These are phyloP conservation scores for Agaricus blazei DNA, from an alignment of 768 basidiomycete species.

Conservation along the genomic window DNA sequence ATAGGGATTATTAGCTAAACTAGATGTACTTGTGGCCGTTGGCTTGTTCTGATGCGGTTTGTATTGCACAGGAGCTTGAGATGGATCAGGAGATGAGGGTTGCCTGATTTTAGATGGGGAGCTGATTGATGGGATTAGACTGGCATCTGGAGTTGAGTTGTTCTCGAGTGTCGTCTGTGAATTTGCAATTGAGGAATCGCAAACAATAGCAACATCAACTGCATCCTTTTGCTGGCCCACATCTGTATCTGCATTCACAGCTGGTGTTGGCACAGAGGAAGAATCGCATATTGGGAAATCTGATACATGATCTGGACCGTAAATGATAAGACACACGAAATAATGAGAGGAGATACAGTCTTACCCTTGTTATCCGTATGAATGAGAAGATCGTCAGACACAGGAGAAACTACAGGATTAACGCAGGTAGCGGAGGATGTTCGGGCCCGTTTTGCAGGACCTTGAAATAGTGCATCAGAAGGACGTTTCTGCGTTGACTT, in stretches of 20 bases:
- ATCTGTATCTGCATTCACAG: not conserved
- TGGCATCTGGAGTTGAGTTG: conserved; percentile 18
- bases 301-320: too few species aligned
- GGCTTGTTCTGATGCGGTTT: conserved; percentile 9
- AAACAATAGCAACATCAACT: not conserved
- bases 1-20: conserved; percentile 27
- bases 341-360: not conserved
- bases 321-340: not conserved
- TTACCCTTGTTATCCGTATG: not conserved
- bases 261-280: not conserved
- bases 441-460: conserved; percentile 3
- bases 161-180: conserved; percentile 2
- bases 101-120: not conserved
- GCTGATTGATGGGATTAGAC: conserved; percentile 15
- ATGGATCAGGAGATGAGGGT: conserved; percentile 12
- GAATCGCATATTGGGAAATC: conserved; percentile 2
- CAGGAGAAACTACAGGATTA: not conserved
- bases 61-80: not conserved
- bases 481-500: conserved; percentile 2
- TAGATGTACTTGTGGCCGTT: conserved; percentile 13
- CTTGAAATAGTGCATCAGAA: not conserved
- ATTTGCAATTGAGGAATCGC: not conserved
- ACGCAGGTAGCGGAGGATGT: not conserved
- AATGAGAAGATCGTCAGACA: not conserved
- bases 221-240: not conserved